Conservation (phyloP, 2,329 filamentous ascomycete genomes). For the Exophiala oligosperma region DNA sequence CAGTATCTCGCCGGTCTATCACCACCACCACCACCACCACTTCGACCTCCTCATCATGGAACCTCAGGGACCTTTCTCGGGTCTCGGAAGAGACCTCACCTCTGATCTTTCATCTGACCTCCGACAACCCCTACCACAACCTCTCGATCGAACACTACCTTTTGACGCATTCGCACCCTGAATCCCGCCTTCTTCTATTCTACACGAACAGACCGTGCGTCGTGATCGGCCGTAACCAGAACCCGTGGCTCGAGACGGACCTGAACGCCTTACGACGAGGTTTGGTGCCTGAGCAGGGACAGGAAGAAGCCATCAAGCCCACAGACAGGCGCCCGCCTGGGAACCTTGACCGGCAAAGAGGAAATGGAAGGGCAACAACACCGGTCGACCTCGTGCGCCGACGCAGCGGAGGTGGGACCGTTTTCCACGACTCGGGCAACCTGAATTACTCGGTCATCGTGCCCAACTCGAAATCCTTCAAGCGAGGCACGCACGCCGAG, state of each 20-base stretch:
- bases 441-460: constrained; percentile 93
- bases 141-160: constrained; percentile 93
- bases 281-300: constrained; percentile 26
- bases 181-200: constrained; percentile 78
- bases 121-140: constrained; percentile 78
- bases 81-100: constrained; percentile 22
- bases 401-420: constrained; percentile 84
- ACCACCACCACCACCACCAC: neutral
- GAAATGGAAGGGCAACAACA: neutral
- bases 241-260: constrained; percentile 92
- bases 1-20: neutral
- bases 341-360: too few species aligned
- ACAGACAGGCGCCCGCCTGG: neutral
- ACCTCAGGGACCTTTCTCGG: constrained; percentile 12
- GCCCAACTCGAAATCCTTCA: constrained; percentile 67
- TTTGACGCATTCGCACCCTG: constrained; percentile 68
- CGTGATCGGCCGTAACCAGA: constrained; percentile 94
- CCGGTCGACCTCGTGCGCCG: constrained; percentile 71
- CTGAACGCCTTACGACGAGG: constrained; percentile 59
- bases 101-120: constrained; percentile 72
- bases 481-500: constrained; percentile 81
- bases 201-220: constrained; percentile 87
- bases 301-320: neutral
- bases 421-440: constrained; percentile 92
- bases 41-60: constrained; percentile 7